phyloP scores from a whole-genome alignment of 192 early-diverging fungal species.

The Coemansia sp. region DNA sequence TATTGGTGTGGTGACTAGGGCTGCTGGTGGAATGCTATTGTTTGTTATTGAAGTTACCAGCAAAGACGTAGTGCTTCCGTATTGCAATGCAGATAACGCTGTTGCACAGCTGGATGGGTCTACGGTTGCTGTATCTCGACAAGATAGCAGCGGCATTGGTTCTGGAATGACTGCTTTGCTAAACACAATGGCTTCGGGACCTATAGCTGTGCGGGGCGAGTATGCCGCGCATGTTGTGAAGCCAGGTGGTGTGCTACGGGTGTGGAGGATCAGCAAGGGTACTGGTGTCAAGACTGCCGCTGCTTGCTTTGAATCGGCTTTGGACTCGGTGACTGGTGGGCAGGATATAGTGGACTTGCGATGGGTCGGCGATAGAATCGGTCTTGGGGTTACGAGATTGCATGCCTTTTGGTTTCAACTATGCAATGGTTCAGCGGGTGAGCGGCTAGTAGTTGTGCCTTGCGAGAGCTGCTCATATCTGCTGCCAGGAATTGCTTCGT shows the following conservation, averaged over 20 bases:
- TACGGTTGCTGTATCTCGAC: too few species aligned
- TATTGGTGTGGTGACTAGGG: conserved; percentile 13
- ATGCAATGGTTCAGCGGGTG: neutral
- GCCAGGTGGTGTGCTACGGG: conserved; percentile 4
- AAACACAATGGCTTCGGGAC: too few species aligned
- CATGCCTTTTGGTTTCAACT: conserved; percentile 27
- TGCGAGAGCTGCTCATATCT: neutral
- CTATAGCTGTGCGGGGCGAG: conserved; percentile 6
- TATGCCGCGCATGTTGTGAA: conserved; percentile 7
- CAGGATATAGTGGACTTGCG: conserved; percentile 11
- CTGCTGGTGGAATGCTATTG: conserved; percentile 4
- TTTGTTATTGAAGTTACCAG: conserved; percentile 6
- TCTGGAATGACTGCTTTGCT: too few species aligned
- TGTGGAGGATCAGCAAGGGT: conserved; percentile 15
- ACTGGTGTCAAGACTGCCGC: neutral
- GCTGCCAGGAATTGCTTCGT: conserved; percentile 13
- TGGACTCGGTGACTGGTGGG: neutral
- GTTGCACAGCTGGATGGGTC: conserved; percentile 5
- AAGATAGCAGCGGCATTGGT: too few species aligned
- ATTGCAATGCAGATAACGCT: neutral
- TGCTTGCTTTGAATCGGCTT: neutral
- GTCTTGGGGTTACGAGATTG: conserved; percentile 15
- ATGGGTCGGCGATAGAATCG: conserved; percentile 13
- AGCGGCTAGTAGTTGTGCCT: neutral
- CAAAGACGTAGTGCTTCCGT: neutral